A percentile compares a stretch with the other conserved stretches of the same genome.
Conservation (phyloP, 306 rosid species). For the Pachyrhizus erosus region DNA sequence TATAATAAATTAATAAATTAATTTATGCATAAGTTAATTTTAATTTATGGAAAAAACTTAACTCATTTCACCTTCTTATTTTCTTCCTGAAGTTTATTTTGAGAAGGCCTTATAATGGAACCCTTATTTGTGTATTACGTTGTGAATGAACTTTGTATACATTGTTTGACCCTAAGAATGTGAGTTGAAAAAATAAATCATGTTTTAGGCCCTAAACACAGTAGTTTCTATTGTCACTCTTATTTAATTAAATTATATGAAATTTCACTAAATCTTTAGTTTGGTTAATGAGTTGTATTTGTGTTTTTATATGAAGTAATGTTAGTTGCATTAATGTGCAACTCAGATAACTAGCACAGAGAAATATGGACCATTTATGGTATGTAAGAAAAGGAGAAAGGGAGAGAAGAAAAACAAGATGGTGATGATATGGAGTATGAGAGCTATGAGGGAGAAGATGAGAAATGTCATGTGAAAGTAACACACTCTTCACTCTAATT, state of each 20-base stretch:
- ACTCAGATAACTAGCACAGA: not conserved
- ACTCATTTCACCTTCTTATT: too few relatives aligned
- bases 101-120: too few relatives aligned
- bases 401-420: not conserved
- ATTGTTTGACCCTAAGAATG: not conserved
- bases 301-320: not conserved
- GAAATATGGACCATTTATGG: constrained; percentile 2
- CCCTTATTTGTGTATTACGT: not conserved
- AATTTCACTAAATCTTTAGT: not conserved
- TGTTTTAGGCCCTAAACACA: not conserved
- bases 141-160: not conserved
- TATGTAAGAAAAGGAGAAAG: not conserved
- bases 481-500: not conserved
- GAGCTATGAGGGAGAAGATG: not conserved
- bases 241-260: not conserved
- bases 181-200: not conserved
- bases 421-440: not conserved
- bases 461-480: not conserved
- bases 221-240: not conserved
- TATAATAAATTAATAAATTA: too few relatives aligned
- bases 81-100: not conserved
- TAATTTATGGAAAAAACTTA: too few relatives aligned
- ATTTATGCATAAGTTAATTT: not conserved
- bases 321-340: not conserved
- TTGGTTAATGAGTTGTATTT: not conserved